phyloP scores from a whole-genome alignment of 2,329 filamentous ascomycete genomes.

The Emydomyces testavorans region DNA sequence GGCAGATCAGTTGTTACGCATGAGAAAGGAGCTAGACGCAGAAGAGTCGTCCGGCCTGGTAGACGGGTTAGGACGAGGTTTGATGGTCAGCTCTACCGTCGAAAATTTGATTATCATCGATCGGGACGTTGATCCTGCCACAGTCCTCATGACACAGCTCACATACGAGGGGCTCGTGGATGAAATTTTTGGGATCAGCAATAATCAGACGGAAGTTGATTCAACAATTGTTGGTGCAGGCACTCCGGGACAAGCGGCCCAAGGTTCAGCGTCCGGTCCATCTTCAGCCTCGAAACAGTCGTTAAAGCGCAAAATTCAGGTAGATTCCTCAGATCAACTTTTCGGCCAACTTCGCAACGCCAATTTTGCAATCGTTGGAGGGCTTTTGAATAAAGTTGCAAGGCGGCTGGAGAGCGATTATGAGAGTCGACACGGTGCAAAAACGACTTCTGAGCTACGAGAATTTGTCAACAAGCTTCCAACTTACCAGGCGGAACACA shows the following conservation, averaged over 20 bases:
- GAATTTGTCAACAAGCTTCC: constrained; percentile 93
- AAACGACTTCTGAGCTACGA: constrained; percentile 79
- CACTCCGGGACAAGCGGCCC: constrained; percentile 41
- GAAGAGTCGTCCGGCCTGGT: constrained; percentile 56
- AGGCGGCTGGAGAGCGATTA: constrained; percentile 77
- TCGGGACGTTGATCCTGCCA: constrained; percentile 87
- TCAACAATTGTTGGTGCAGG: constrained; percentile 72
- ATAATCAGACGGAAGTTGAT: constrained; percentile 89
- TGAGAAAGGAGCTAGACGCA: constrained; percentile 81
- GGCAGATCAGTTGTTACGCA: constrained; percentile 73
- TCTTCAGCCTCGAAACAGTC: constrained; percentile 44
- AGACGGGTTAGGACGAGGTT: constrained; percentile 46
- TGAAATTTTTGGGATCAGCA: constrained; percentile 79
- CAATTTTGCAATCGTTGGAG: constrained; percentile 91
- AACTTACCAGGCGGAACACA: constrained; percentile 83
- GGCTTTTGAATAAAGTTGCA: constrained; percentile 78
- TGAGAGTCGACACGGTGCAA: constrained; percentile 72
- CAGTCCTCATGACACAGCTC: constrained; percentile 80
- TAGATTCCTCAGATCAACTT: constrained; percentile 80
- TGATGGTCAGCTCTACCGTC: constrained; percentile 74
- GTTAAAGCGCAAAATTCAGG: constrained; percentile 74
- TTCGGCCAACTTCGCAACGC: constrained; percentile 79
- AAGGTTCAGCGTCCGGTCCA: constrained; percentile 43
- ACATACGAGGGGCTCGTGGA: constrained; percentile 96
- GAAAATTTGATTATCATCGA: constrained; percentile 93